A percentile compares a stretch with the other conserved stretches of the same genome.
Evolutionary conservation across 192 early-diverging fungal genomes (phyloP).

Genomic region (Podochytrium sp.): DNA sequence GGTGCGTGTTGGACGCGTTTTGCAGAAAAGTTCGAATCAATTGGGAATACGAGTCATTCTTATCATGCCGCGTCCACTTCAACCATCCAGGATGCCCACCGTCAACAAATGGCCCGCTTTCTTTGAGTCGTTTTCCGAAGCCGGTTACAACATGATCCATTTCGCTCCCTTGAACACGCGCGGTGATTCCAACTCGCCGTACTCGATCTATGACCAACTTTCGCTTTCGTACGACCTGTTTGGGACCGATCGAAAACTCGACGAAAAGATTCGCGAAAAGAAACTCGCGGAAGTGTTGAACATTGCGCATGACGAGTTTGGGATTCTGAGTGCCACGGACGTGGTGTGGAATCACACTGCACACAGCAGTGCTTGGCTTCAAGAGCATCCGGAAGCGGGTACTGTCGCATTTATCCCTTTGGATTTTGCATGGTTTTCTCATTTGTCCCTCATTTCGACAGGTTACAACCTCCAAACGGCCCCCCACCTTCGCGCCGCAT

Average conservation of each 20-base stretch:
- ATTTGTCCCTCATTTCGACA: conserved; percentile 37
- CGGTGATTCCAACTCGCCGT: conserved; percentile 95
- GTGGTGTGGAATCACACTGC: conserved; percentile 99
- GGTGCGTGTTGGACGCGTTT: conserved; percentile 44
- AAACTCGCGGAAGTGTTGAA: conserved; percentile 58
- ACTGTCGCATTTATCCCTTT: conserved; percentile 15
- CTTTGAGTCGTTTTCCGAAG: conserved; percentile 69
- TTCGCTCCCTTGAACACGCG: conserved; percentile 93
- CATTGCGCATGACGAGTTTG: conserved; percentile 66
- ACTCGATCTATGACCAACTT: conserved; percentile 94
- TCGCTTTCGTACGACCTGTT: conserved; percentile 89
- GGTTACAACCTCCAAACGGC: conserved; percentile 95
- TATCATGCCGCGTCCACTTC: no score
- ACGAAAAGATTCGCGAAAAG: conserved; percentile 65
- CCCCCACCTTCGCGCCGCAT: conserved; percentile 90
- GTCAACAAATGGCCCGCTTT: conserved; percentile 76
- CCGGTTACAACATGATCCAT: conserved; percentile 98
- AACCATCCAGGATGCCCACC: conserved; percentile 73
- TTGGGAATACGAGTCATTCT: no score
- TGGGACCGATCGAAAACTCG: conserved; percentile 51
- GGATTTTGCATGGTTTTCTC: background rate
- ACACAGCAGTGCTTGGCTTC: conserved; percentile 89
- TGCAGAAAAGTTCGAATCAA: no score
- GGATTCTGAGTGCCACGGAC: conserved; percentile 83
- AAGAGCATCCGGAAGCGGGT: conserved; percentile 95